Evolutionary conservation across 495 filamentous ascomycete species (phyloP).

Genomic region (Penicilliopsis zonata): DNA sequence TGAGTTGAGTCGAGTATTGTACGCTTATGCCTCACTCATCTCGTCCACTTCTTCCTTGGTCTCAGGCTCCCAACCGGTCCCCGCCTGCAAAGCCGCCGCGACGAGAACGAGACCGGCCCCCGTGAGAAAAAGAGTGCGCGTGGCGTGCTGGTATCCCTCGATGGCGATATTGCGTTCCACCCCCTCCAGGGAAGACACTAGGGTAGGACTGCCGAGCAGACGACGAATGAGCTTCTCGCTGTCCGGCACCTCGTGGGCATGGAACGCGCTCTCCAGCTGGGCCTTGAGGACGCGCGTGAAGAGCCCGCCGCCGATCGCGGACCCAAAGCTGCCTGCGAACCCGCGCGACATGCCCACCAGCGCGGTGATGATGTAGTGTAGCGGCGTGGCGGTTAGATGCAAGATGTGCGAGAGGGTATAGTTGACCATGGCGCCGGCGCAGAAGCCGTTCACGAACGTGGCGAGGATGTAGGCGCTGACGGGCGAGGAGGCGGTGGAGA

Average conservation of each 20-base stretch:
- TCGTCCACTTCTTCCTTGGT: neutral
- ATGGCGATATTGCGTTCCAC: conserved; percentile 50
- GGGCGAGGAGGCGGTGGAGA: conserved; percentile 35
- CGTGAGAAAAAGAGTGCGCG: conserved; percentile 45
- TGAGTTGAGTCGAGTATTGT: too few relatives aligned
- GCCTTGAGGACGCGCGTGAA: conserved; percentile 50
- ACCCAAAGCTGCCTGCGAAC: conserved; percentile 65
- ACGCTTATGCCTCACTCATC: neutral
- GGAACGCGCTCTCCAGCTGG: conserved; percentile 45
- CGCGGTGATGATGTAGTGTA: conserved; percentile 60
- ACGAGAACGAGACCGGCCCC: conserved; percentile 41
- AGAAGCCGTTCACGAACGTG: conserved; percentile 56
- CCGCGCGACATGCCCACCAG: conserved; percentile 61
- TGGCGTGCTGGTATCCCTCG: conserved; percentile 44
- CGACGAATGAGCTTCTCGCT: conserved; percentile 43
- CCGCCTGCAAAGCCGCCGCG: conserved; percentile 49
- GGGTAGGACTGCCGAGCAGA: conserved; percentile 56
- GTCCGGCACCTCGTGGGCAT: conserved; percentile 32
- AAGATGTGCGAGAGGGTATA: conserved; percentile 68
- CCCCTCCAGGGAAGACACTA: conserved; percentile 39
- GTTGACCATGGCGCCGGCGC: conserved; percentile 57
- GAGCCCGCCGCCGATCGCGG: conserved; percentile 63
- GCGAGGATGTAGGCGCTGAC: conserved; percentile 35
- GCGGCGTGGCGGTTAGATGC: conserved; percentile 45
- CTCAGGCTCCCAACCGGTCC: conserved; percentile 49